Conservation (phyloP, 768 basidiomycete genomes). For the Phlegmacium glaucopus region DNA sequence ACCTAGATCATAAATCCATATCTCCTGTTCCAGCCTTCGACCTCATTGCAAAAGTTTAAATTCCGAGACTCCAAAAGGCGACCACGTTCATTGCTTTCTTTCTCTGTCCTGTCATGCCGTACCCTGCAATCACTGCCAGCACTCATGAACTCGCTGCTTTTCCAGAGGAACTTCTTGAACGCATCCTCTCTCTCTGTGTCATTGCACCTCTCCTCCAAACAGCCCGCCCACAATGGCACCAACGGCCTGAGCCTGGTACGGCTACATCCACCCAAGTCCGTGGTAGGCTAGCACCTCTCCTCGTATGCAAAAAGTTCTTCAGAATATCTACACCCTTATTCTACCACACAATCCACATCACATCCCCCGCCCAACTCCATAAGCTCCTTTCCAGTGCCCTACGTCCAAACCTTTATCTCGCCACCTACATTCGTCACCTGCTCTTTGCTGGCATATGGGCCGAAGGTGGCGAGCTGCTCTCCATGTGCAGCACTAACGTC, state of each 20-base stretch:
- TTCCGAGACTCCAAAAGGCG: too few species aligned
- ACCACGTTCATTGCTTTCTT: too few species aligned
- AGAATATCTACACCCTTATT: constrained; percentile 57
- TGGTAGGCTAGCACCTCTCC: constrained; percentile 48
- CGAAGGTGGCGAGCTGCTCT: constrained; percentile 37
- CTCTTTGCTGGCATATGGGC: constrained; percentile 38
- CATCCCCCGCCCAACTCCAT: constrained; percentile 34
- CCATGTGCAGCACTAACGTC: constrained; percentile 18
- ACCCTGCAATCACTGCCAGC: neutral
- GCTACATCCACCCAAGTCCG: constrained; percentile 23
- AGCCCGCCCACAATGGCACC: constrained; percentile 17
- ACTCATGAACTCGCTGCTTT: constrained; percentile 17
- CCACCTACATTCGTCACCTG: constrained; percentile 37
- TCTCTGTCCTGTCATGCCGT: neutral
- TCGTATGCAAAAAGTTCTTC: constrained; percentile 48
- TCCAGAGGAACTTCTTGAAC: constrained; percentile 34
- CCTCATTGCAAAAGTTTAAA: too few species aligned
- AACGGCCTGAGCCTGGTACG: neutral
- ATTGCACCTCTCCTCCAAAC: constrained; percentile 10
- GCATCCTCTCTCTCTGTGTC: constrained; percentile 26
- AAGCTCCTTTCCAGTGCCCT: constrained; percentile 38
- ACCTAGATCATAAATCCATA: too few species aligned
- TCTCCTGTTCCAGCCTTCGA: too few species aligned
- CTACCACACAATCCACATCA: constrained; percentile 50
- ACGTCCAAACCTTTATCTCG: constrained; percentile 31